Conservation (phyloP, 2,329 filamentous ascomycete species). For the Pseudocercospora musae region DNA sequence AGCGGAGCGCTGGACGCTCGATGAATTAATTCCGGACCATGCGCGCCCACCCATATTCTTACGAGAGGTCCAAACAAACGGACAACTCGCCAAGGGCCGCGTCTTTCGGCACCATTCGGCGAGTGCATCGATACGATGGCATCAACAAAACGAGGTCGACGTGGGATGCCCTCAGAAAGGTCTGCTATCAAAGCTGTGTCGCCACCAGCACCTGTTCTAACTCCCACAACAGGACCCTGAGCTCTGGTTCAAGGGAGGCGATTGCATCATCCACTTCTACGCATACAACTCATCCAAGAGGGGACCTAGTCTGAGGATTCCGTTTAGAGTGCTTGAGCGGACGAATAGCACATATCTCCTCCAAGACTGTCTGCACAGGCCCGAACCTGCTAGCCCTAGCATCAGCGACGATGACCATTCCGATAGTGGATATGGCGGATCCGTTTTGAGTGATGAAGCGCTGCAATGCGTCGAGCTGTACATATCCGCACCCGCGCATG, state of each 20-base stretch:
- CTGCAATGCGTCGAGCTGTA: slow-evolving; percentile 54
- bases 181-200: not conserved
- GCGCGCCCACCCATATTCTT: slow-evolving; percentile 1
- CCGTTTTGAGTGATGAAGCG: slow-evolving; percentile 10
- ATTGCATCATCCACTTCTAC: slow-evolving; percentile 69
- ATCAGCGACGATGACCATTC: slow-evolving; percentile 26
- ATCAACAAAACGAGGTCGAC: slow-evolving; percentile 13
- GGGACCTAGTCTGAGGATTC: slow-evolving; percentile 66
- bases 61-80: slow-evolving; percentile 3
- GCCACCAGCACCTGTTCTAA: not conserved
- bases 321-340: slow-evolving; percentile 56
- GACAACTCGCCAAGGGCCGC: slow-evolving; percentile 1
- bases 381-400: slow-evolving; percentile 6
- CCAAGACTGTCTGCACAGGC: slow-evolving; percentile 40
- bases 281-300: slow-evolving; percentile 61
- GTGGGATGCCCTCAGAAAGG: slow-evolving; percentile 21
- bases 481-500: slow-evolving; percentile 61
- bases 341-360: slow-evolving; percentile 61
- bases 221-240: slow-evolving; percentile 60
- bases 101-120: slow-evolving; percentile 8
- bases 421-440: slow-evolving; percentile 30
- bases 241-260: slow-evolving; percentile 64
- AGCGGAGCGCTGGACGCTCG: slow-evolving; percentile 4
- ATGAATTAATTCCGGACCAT: slow-evolving; percentile 3
- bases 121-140: slow-evolving; percentile 18